Evolutionary conservation across 2,329 filamentous ascomycete genomes (phyloP), one percentile per base, ranked within the genome.

Genomic region (Penicillium paneum): DNA sequence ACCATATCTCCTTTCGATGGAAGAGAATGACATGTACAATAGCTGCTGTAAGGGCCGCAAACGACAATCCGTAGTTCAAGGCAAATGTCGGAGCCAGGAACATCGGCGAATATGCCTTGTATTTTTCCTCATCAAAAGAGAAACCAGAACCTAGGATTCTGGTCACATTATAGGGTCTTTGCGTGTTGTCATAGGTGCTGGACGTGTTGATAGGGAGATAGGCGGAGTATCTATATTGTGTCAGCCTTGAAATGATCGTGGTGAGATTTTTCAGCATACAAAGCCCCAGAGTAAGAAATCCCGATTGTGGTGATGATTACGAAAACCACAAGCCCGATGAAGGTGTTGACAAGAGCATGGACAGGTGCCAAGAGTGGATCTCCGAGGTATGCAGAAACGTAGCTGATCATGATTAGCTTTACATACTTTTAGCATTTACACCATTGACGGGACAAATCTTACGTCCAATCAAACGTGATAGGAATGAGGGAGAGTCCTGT

Each of bases 401-500:
- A 62, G n/a, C 57, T 62, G 36, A 2, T 41, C 13, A 15, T 19
- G 11, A 58, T 59, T 28, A 59, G 48, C 8, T 31, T 31, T 17
- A 4, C 15, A n/a, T 28, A 8, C 12, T 19, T 21, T 5, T 10
- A 8, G 4, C 19, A 8, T 7, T 19, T 34, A 6, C 12, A 5
- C 5, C 5, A 21, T 3, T 13, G 28, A 29, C 3, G 3, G 28
- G 28, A 1, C 24, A 17, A 45, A n/a, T 70, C 67, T 42, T 64
- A 64, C 53, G 62, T 63, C 64, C 64, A 67, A 36, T 67, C 62
- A 40, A 67, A 62, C 0, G 87, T 90, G 31, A 91, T 83, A 1
- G 88, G 87, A 7, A 90, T 73, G 28, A 91, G 65, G 0, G 84
- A 88, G 3, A 91, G 59, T 0, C 88, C 88, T 0, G 84, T 87